Evolutionary conservation across 225 moss, liverwort and hornwort species (phyloP).

Genomic region (Straminergon stramineum): DNA sequence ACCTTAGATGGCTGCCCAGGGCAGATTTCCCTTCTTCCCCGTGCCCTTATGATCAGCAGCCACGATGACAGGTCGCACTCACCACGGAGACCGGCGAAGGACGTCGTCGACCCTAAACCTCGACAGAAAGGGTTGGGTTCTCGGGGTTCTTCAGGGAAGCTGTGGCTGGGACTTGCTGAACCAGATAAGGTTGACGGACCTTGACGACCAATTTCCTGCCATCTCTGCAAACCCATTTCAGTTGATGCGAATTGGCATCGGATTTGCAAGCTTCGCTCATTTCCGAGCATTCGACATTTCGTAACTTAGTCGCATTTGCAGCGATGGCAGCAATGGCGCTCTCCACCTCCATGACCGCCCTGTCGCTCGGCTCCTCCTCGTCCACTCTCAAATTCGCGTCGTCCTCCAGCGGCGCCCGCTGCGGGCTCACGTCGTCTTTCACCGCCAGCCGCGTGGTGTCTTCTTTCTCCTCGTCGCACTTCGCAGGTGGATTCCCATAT

Average conservation of each 20-base stretch:
- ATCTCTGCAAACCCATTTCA: neutral
- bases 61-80: neutral
- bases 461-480: constrained; percentile 66
- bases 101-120: neutral
- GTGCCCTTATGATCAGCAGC: too few relatives aligned
- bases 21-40: neutral
- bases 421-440: constrained; percentile 68
- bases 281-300: neutral
- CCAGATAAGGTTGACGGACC: constrained; percentile 13
- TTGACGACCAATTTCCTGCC: neutral
- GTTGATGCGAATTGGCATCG: neutral
- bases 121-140: neutral
- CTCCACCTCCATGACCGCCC: constrained; percentile 43
- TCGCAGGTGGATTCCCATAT: constrained; percentile 42
- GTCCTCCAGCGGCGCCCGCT: constrained; percentile 11
- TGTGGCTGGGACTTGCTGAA: neutral
- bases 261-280: neutral
- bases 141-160: neutral
- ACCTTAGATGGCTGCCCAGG: too few relatives aligned
- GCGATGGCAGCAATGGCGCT: constrained; percentile 45
- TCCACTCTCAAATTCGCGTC: neutral
- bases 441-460: constrained; percentile 57
- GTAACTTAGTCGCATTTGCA: neutral
- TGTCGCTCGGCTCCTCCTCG: constrained; percentile 22
- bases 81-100: neutral